Evolutionary conservation across 352 stramenopile genomes (phyloP), one percentile per base, ranked within the genome.

Genomic region (Salisapilia sapeloensis): DNA sequence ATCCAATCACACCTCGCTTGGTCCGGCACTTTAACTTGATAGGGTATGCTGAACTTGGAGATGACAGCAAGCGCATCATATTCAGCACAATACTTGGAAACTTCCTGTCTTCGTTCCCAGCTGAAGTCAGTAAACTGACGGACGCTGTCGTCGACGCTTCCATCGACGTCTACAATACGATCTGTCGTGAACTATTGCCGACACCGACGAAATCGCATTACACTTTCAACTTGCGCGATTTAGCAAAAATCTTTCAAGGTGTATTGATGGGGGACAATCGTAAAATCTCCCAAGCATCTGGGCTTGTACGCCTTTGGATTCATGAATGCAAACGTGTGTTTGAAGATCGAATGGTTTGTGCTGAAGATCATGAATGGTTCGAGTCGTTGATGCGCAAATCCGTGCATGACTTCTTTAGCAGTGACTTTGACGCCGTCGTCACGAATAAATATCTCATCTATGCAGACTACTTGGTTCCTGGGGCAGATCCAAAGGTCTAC

Each of bases 151-250:
- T 96, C 0, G 42, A 56, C 4, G 62, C 81, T 10, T 93, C 81
- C 2, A 91, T 95, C 15, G 66, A 74, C 18, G 64, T 96, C 12
- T 97, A 95, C 54, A 86, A 80, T 31, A 92, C 71, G 2, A 93
- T 96, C 31, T 76, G 87, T 24, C 46, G 43, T 2, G 71, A 95
- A 33, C 45, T 97, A 1, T 28, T 94, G n/a, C 90, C 90, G 6
- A 97, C 90, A 2, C 90, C 90, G 0, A 65, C 87, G 12, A 96
- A 96, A 40, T 93, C 80, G 2, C 90, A 97, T 44, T 97, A 97
- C 52, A 93, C 84, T 6, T 97, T 97, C 48, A 97, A 96, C 50
- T 45, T 97, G 29, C 69, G 90, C 4, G 90, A 97, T 48, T 40
- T 97, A 1, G 87, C 83, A 13, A 95, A 96, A 44, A 78, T 96